Evolutionary conservation across 2,329 filamentous ascomycete genomes (phyloP).

Genomic region (Phialophora expanda): DNA sequence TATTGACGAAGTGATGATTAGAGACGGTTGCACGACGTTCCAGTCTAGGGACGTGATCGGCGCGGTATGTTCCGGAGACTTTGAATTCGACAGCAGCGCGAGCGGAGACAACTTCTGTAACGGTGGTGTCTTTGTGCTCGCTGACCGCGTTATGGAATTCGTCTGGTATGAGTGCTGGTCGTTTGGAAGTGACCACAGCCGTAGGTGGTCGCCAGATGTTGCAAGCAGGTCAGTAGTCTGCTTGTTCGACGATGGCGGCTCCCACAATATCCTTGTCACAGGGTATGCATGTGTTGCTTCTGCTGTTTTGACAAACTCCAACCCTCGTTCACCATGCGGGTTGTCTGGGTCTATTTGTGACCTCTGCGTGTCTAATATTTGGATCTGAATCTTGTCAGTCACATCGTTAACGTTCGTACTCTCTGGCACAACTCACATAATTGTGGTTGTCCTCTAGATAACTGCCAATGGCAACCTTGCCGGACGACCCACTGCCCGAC

Average conservation of each 20-base stretch:
- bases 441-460: conserved; percentile 98
- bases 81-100: conserved; percentile 93
- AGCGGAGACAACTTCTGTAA: conserved; percentile 87
- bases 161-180: conserved; percentile 55
- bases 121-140: conserved; percentile 64
- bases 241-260: conserved; percentile 92
- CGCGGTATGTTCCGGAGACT: conserved; percentile 96
- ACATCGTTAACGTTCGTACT: not conserved
- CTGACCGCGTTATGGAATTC: conserved; percentile 71
- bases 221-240: conserved; percentile 93
- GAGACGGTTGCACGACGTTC: conserved; percentile 94
- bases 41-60: conserved; percentile 95
- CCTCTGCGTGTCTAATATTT: conserved; percentile 91
- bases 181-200: conserved; percentile 86
- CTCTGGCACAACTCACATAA: conserved; percentile 66
- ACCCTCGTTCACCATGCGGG: conserved; percentile 71
- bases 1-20: conserved; percentile 98
- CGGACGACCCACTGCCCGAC: conserved; percentile 68
- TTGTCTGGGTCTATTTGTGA: conserved; percentile 71
- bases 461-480: conserved; percentile 93
- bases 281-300: conserved; percentile 98
- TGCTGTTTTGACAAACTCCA: conserved; percentile 92
- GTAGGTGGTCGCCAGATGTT: conserved; percentile 91
- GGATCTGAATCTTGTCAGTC: conserved; percentile 67
- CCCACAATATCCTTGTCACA: conserved; percentile 93